Conservation (phyloP, 2,329 filamentous ascomycete species). For the Alternaria sp. region DNA sequence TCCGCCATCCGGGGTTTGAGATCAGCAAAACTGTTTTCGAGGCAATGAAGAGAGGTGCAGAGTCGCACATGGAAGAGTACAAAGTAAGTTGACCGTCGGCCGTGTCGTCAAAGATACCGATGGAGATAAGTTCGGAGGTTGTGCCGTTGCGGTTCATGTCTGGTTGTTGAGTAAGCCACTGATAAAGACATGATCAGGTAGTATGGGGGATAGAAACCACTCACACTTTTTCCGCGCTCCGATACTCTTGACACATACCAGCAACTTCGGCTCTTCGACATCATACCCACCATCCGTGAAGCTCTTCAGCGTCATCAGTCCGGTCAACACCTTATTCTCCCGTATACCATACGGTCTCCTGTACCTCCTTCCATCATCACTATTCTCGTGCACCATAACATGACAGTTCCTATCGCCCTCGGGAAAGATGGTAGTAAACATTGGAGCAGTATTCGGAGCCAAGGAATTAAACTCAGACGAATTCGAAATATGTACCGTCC, state of each 20-base stretch:
- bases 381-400: constrained; percentile 62
- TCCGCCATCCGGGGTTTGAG: constrained; percentile 54
- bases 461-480: constrained; percentile 52
- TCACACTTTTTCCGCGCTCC: constrained; percentile 60
- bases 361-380: constrained; percentile 54
- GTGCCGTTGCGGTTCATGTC: constrained; percentile 59
- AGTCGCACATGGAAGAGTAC: constrained; percentile 61
- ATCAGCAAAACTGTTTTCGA: constrained; percentile 62
- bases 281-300: constrained; percentile 65
- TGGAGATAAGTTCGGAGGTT: constrained; percentile 57
- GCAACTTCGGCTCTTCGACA: constrained; percentile 59
- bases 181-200: too few species aligned
- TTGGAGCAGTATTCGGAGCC: constrained; percentile 55
- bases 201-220: neutral
- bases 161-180: constrained; percentile 7
- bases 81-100: constrained; percentile 62
- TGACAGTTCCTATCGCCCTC: constrained; percentile 63
- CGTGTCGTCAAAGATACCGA: constrained; percentile 67
- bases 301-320: constrained; percentile 65
- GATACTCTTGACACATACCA: constrained; percentile 67
- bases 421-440: constrained; percentile 66
- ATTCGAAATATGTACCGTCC: constrained; percentile 64
- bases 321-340: constrained; percentile 49
- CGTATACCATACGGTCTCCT: constrained; percentile 57
- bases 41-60: constrained; percentile 56